Evolutionary conservation across 148 eudicot genomes (phyloP).

Genomic region (Arctostaphylos glauca): DNA sequence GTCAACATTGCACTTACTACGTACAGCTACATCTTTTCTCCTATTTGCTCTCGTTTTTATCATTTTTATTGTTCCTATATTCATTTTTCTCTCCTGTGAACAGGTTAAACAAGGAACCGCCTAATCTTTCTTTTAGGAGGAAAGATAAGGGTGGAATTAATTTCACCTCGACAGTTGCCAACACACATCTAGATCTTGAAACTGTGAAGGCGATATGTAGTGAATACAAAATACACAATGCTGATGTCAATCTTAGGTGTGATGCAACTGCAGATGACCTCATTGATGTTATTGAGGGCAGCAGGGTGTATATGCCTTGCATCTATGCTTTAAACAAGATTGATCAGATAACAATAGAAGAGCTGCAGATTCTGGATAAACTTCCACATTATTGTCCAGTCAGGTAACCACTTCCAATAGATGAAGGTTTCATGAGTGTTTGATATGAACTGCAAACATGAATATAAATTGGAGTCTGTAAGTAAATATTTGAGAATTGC

Average conservation of each 20-base stretch:
- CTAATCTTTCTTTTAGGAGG: constrained; percentile 85
- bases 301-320: constrained; percentile 94
- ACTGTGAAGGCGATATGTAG: constrained; percentile 97
- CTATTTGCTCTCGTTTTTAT: neutral
- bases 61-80: neutral
- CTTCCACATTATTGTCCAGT: constrained; percentile 99
- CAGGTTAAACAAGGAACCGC: constrained; percentile 98
- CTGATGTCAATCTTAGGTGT: constrained; percentile 78
- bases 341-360: constrained; percentile 95
- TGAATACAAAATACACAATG: constrained; percentile 95
- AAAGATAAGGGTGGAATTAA: constrained; percentile 98
- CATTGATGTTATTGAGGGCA: constrained; percentile 95
- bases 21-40: neutral
- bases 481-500: constrained; percentile 6
- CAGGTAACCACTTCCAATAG: constrained; percentile 45
- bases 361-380: constrained; percentile 87
- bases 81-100: constrained; percentile 11
- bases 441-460: neutral
- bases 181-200: constrained; percentile 88
- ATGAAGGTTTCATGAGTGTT: neutral
- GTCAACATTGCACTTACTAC: neutral
- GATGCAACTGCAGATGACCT: constrained; percentile 99
- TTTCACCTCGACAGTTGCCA: constrained; percentile 88
- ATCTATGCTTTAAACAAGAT: constrained; percentile 90
- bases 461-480: neutral